Evolutionary conservation across 805 yeast genomes (phyloP).

Genomic region (Myxozyma melibiosi): DNA sequence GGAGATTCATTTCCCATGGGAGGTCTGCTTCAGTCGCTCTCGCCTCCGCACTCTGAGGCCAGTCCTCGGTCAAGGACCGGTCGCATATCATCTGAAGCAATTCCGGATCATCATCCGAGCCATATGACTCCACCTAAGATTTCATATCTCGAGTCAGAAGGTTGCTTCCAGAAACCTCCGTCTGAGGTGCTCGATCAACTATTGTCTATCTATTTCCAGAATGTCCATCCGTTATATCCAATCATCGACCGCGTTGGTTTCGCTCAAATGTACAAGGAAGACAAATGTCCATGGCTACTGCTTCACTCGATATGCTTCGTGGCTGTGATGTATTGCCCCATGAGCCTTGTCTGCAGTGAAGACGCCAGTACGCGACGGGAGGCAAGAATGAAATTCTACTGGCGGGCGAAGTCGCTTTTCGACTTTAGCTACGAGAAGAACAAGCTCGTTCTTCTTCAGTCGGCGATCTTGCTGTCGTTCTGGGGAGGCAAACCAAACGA

Average conservation of each 20-base stretch:
- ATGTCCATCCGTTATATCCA: constrained; percentile 26
- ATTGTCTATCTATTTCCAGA: constrained; percentile 18
- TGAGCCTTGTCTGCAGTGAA: constrained; percentile 2
- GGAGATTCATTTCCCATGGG: constrained; percentile 22
- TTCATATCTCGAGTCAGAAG: constrained; percentile 7
- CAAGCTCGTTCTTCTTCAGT: constrained; percentile 13
- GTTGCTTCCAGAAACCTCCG: constrained; percentile 20
- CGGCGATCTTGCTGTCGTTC: constrained; percentile 21
- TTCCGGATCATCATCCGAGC: constrained; percentile 1
- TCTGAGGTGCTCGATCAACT: constrained; percentile 9
- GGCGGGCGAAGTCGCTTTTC: constrained; percentile 25
- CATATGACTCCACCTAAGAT: constrained; percentile 18
- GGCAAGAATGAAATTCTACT: constrained; percentile 24
- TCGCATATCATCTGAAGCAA: constrained; percentile 3
- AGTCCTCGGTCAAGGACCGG: background rate
- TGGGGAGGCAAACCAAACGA: constrained; percentile 30
- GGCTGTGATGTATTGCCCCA: constrained; percentile 18
- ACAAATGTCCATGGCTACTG: constrained; percentile 17
- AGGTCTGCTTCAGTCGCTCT: constrained; percentile 6
- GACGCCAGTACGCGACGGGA: constrained; percentile 17
- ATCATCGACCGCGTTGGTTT: constrained; percentile 21
- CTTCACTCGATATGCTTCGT: constrained; percentile 25
- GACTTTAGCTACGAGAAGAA: constrained; percentile 26
- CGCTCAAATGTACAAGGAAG: constrained; percentile 5
- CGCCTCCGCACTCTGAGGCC: background rate